These are phyloP conservation scores for Pogostemon cablin DNA, from an alignment of 257 asterid genomes.

Conservation along the genomic window DNA sequence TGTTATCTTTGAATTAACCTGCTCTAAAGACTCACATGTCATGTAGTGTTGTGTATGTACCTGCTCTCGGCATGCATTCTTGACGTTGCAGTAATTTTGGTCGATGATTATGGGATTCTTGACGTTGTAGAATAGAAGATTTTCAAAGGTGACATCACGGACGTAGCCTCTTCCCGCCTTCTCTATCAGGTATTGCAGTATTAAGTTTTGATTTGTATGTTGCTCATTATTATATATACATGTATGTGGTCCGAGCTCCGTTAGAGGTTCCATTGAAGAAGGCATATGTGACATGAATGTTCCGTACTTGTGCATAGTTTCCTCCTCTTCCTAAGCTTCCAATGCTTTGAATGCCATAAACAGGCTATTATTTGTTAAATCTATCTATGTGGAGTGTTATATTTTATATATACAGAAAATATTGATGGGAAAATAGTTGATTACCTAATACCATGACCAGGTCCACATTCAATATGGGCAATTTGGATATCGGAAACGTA, in stretches of 20 bases:
- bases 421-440: background rate
- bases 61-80: slow-evolving; percentile 45
- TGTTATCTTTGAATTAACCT: background rate
- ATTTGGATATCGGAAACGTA: slow-evolving; percentile 50
- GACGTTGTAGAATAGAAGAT: slow-evolving; percentile 47
- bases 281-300: slow-evolving; percentile 42
- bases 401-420: background rate
- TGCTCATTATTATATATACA: background rate
- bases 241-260: slow-evolving; percentile 53
- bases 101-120: slow-evolving; percentile 68
- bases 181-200: background rate
- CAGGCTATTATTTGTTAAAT: background rate
- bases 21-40: background rate
- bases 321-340: slow-evolving; percentile 65
- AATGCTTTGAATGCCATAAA: slow-evolving; percentile 38
- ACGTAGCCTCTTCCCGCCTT: slow-evolving; percentile 65
- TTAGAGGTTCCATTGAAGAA: slow-evolving; percentile 54
- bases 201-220: no score
- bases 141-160: slow-evolving; percentile 48
- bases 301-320: slow-evolving; percentile 49
- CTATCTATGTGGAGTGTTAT: background rate
- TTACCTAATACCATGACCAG: slow-evolving; percentile 88
- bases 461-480: slow-evolving; percentile 60
- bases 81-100: slow-evolving; percentile 53
- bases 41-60: slow-evolving; percentile 34